Conservation (phyloP, 352 stramenopile species). For the Peronospora farinosa region DNA sequence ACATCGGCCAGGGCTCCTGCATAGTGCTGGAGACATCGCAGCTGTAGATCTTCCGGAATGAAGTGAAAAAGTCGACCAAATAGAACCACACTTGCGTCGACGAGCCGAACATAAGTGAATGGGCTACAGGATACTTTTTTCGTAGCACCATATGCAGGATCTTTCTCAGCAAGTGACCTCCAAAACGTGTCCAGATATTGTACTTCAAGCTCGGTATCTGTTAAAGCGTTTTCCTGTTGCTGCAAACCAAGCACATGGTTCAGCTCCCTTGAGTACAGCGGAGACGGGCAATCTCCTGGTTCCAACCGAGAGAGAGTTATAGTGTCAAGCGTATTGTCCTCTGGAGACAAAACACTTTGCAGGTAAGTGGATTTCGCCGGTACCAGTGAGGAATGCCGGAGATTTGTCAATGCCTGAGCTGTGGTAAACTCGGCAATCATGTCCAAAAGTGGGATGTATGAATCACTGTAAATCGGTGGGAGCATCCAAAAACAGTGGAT, state of each 20-base stretch:
- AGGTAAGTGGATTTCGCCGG: slow-evolving; percentile 64
- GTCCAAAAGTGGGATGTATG: slow-evolving; percentile 73
- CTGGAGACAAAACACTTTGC: slow-evolving; percentile 41
- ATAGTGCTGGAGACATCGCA: slow-evolving; percentile 79
- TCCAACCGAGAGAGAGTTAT: slow-evolving; percentile 48
- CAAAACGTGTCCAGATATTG: slow-evolving; percentile 80
- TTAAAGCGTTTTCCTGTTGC: slow-evolving; percentile 65
- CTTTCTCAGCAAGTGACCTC: slow-evolving; percentile 35
- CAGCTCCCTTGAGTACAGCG: slow-evolving; percentile 66
- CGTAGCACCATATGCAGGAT: slow-evolving; percentile 22
- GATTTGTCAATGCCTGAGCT: slow-evolving; percentile 66
- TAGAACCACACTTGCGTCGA: slow-evolving; percentile 69
- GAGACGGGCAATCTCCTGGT: slow-evolving; percentile 52
- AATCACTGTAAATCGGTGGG: slow-evolving; percentile 74
- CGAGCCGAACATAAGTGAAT: slow-evolving; percentile 75
- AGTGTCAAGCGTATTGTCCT: slow-evolving; percentile 60
- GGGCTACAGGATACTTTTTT: slow-evolving; percentile 50
- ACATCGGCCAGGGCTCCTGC: slow-evolving; percentile 54
- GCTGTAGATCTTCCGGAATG: slow-evolving; percentile 75
- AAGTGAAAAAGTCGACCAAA: slow-evolving; percentile 76
- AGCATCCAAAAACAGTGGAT: slow-evolving; percentile 71
- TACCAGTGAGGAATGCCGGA: slow-evolving; percentile 48
- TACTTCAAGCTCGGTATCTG: slow-evolving; percentile 76
- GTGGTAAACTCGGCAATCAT: slow-evolving; percentile 75
- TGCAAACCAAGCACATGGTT: slow-evolving; percentile 71